A percentile compares a stretch with the other conserved stretches of the same genome.
These are phyloP conservation scores for Leccinum pachyderme DNA, from an alignment of 1,284 basidiomycete species.

Conservation along the genomic window DNA sequence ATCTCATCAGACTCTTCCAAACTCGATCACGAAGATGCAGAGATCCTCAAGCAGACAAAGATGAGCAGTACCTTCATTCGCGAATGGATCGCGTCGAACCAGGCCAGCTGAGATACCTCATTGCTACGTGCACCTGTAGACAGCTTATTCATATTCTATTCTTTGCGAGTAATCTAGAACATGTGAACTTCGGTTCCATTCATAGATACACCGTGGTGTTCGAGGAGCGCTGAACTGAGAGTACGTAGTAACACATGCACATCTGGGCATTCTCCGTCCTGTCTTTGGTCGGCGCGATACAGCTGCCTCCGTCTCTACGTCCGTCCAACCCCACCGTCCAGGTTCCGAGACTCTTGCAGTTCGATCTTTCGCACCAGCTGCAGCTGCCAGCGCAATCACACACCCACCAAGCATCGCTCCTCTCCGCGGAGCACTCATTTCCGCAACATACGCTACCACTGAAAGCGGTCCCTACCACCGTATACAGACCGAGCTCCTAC, in stretches of 20 bases:
- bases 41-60: conserved; percentile 71
- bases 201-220: not conserved
- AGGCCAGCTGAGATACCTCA: conserved; percentile 5
- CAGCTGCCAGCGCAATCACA: conserved; percentile 5
- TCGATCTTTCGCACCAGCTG: conserved; percentile 25
- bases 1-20: conserved; percentile 64
- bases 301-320: not conserved
- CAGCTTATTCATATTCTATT: conserved; percentile 4
- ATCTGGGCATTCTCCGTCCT: not conserved
- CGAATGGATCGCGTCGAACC: conserved; percentile 66
- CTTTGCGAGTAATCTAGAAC: not conserved
- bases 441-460: conserved; percentile 34
- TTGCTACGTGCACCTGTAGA: conserved; percentile 4
- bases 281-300: conserved; percentile 4
- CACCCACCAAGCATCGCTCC: not conserved
- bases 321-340: not conserved
- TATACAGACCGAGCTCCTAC: conserved; percentile 59
- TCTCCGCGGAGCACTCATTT: conserved; percentile 11
- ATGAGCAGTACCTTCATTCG: conserved; percentile 91
- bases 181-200: conserved; percentile 6
- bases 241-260: conserved; percentile 9
- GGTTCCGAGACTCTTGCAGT: conserved; percentile 18
- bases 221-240: not conserved
- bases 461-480: conserved; percentile 51
- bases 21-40: conserved; percentile 61